phyloP scores from a whole-genome alignment of 2,329 filamentous ascomycete genomes.

The Ophiostoma australiae region DNA sequence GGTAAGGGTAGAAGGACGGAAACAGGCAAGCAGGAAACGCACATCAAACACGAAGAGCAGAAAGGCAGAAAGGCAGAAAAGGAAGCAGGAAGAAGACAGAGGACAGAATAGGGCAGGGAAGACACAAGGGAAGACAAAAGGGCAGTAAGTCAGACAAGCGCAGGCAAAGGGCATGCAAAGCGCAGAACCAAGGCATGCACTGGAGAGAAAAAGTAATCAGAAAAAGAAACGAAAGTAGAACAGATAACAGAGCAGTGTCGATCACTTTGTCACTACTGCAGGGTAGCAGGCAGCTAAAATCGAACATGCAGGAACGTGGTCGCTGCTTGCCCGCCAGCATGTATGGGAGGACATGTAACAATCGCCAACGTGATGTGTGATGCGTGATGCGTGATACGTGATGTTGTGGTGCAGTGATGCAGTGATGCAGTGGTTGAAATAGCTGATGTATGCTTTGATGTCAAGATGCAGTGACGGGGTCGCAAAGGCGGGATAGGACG shows the following conservation, averaged over 20 bases:
- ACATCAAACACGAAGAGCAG: background rate
- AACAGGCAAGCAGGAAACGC: background rate
- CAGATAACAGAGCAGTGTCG: background rate
- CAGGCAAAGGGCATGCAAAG: background rate
- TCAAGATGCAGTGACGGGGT: background rate
- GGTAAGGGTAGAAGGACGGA: background rate
- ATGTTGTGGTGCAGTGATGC: background rate
- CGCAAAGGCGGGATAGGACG: background rate
- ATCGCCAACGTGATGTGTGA: background rate
- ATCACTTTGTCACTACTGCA: background rate
- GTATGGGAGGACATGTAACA: background rate
- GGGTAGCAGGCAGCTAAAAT: background rate
- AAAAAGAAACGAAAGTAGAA: background rate
- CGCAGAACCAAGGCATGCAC: background rate
- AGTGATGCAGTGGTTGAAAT: background rate
- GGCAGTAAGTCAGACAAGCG: background rate
- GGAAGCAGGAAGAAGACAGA: too few species aligned
- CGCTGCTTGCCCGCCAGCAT: background rate
- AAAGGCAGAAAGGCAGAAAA: background rate
- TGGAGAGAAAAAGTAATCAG: background rate
- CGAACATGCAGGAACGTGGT: slow-evolving; percentile 6
- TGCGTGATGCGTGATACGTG: background rate
- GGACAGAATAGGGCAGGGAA: background rate
- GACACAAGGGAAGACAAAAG: too few species aligned
- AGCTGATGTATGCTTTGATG: background rate